Base-by-base conservation (phyloP, 495 filamentous ascomycete species). In the Polyplosphaeria fusca region DNA sequence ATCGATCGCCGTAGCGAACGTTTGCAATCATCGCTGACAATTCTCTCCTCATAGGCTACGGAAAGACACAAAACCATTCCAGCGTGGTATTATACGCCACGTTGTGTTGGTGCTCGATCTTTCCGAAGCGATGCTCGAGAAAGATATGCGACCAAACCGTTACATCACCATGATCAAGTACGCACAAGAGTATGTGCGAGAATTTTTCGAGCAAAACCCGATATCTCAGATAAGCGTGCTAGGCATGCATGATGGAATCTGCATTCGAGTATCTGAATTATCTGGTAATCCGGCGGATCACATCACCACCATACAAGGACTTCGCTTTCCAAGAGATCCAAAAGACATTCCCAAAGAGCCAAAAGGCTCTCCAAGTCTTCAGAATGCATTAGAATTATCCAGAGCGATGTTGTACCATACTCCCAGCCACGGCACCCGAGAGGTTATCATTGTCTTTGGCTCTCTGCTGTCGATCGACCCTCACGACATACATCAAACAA, bases 151-250 rank as follows among this genome's bases (percentile, higher is more conserved):
- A 13, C 93, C 93, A 4, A 96, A 81, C 18, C 82, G 92, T 27
- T 90, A 92, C 69, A 79, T 89, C 38, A 78, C 95, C 32, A 84
- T 84, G 7, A 78, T 96, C 55, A 84, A 84, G 61, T 94, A 91
- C 74, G 87, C 91, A 41, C 79, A 86, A 56, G 86, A 88, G 55
- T 97, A 96, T 68, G 86, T 96, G 32, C 79, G 84, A 41, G 94
- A 96, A 62, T 98, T 90, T 72, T 98, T 97, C 68, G 92, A 96
- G 70, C 93, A 98, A 70, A 98, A 98, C 57, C 93, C 93, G n/a
- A 97, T 98, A 69, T 93, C 89, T 25, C 94, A 98, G 67, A 77
- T 98, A 32, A 89, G 86, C 13, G 83, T 97, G 20, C 74, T 98
- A 37, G 92, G 87, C 42, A 91, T 96, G 82, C 83, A 68, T 39